Conservation (phyloP, 345 rosid genomes). For the Moringa oleifera region DNA sequence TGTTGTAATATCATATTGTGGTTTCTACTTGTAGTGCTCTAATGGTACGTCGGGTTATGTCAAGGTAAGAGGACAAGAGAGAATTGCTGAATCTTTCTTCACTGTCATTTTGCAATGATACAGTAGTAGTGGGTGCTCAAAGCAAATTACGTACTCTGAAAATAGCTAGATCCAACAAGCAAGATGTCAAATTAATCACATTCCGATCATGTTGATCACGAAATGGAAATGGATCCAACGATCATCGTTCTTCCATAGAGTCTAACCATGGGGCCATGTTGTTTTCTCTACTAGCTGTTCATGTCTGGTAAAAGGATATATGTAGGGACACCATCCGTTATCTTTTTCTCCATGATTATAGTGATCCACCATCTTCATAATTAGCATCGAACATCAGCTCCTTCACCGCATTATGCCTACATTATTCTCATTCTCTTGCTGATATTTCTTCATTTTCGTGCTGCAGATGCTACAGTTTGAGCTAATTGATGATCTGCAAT, state of each 20-base stretch:
- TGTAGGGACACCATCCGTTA: too few relatives aligned
- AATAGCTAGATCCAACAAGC: slow-evolving; percentile 20
- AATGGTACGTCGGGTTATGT: slow-evolving; percentile 11
- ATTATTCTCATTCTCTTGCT: too few relatives aligned
- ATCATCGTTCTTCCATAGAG: background rate
- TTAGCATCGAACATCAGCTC: too few relatives aligned
- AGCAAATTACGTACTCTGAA: too few relatives aligned
- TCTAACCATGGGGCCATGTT: slow-evolving; percentile 12
- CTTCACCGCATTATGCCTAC: too few relatives aligned
- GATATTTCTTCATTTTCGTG: background rate
- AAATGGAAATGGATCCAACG: background rate
- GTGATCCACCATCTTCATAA: background rate
- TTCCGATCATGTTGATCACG: too few relatives aligned
- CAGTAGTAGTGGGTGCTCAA: too few relatives aligned
- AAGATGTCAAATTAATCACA: slow-evolving; percentile 15
- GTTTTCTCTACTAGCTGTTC: slow-evolving; percentile 3
- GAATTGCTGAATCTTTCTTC: slow-evolving; percentile 21
- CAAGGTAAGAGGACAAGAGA: slow-evolving; percentile 12
- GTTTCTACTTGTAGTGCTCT: slow-evolving; percentile 18
- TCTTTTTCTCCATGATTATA: too few relatives aligned
- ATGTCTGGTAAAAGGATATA: slow-evolving; percentile 4
- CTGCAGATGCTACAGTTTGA: slow-evolving; percentile 24
- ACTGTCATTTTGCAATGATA: slow-evolving; percentile 15
- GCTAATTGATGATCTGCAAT: slow-evolving; percentile 11
- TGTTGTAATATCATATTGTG: background rate